Evolutionary conservation across 2,329 filamentous ascomycete genomes (phyloP).

Genomic region (Aureobasidium mangrovei): DNA sequence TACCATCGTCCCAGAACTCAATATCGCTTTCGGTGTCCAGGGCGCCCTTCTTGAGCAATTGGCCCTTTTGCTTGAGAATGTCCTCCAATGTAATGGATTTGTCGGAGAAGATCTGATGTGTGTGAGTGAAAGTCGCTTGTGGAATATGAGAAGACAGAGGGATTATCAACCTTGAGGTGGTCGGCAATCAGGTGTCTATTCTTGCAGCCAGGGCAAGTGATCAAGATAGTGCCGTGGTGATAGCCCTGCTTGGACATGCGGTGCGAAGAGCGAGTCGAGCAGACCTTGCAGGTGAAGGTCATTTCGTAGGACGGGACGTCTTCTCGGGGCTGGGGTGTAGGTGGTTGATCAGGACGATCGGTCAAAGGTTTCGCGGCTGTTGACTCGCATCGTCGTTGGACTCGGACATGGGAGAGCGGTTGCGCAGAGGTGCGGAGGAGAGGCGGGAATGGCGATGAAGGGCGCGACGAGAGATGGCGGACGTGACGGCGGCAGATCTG

Average conservation of each 20-base stretch:
- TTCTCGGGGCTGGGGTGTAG: conserved; percentile 20
- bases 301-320: conserved; percentile 68
- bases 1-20: conserved; percentile 77
- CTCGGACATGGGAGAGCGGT: conserved; percentile 9
- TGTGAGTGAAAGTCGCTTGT: background rate
- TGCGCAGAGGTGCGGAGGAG: conserved; percentile 18
- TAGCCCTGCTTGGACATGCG: conserved; percentile 89
- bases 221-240: conserved; percentile 78
- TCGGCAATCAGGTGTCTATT: conserved; percentile 89
- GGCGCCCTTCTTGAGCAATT: conserved; percentile 61
- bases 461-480: conserved; percentile 2
- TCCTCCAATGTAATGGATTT: conserved; percentile 64
- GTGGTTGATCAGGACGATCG: conserved; percentile 20
- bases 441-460: conserved; percentile 14
- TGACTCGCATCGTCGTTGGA: conserved; percentile 16
- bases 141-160: background rate
- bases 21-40: conserved; percentile 73
- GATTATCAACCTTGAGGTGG: conserved; percentile 54
- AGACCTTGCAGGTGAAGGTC: conserved; percentile 81
- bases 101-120: conserved; percentile 60
- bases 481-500: background rate
- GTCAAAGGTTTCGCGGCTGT: conserved; percentile 21
- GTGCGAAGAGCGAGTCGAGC: conserved; percentile 71
- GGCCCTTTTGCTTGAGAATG: conserved; percentile 66
- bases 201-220: conserved; percentile 77